Evolutionary conservation across 2,329 filamentous ascomycete species (phyloP).

Genomic region (Cercospora zeae-maydis): DNA sequence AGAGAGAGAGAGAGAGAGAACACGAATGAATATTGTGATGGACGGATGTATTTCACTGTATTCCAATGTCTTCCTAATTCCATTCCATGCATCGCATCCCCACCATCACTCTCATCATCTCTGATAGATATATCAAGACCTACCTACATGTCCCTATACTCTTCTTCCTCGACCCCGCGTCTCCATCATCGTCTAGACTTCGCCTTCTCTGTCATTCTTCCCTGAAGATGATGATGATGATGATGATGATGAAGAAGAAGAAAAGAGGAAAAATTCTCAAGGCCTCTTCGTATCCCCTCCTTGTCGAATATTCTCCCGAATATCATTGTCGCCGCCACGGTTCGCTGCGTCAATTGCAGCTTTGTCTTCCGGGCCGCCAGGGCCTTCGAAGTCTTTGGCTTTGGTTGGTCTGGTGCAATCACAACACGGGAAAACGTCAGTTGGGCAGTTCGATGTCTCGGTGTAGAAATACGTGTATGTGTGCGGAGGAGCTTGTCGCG

Average conservation of each 20-base stretch:
- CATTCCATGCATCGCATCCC: too few species aligned
- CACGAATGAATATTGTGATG: too few species aligned
- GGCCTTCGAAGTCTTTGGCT: conserved; percentile 48
- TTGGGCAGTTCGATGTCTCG: neutral
- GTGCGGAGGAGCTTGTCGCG: too few species aligned
- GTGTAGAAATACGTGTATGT: neutral
- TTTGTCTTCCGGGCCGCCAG: conserved; percentile 49
- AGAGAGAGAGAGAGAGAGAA: too few species aligned
- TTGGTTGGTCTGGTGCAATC: conserved; percentile 46
- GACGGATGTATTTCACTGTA: neutral
- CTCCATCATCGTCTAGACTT: too few species aligned
- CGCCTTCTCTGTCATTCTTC: conserved; percentile 11
- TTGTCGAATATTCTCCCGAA: conserved; percentile 42
- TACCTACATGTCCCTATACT: too few species aligned
- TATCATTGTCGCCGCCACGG: conserved; percentile 41
- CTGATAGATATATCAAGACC: too few species aligned
- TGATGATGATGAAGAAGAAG: too few species aligned
- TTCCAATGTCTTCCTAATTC: neutral
- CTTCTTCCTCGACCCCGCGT: too few species aligned
- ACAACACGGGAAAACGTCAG: too few species aligned
- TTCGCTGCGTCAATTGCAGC: conserved; percentile 38
- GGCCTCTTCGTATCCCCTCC: conserved; percentile 31
- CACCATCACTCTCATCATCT: too few species aligned
- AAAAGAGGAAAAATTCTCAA: neutral
- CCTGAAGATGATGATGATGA: neutral